These are phyloP conservation scores for Gymnopilus junonius DNA, from an alignment of 768 basidiomycete species.

Conservation along the genomic window DNA sequence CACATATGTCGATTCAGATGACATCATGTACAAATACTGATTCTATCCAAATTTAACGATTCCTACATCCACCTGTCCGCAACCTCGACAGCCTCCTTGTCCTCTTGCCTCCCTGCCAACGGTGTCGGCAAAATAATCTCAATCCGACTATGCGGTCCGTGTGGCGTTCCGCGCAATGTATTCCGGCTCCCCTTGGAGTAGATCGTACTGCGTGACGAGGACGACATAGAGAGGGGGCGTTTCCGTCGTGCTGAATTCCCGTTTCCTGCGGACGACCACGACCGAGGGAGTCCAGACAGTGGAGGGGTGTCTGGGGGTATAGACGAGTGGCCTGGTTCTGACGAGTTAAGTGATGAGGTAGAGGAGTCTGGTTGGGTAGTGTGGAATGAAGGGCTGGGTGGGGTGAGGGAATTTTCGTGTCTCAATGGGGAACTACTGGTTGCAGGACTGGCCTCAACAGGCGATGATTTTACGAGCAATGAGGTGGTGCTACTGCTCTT, in stretches of 20 bases:
- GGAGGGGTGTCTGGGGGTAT: constrained; percentile 18
- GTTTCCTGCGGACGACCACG: constrained; percentile 3
- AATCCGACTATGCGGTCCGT: constrained; percentile 60
- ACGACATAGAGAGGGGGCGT: constrained; percentile 43
- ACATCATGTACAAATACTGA: constrained; percentile 9
- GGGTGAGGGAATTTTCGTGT: constrained; percentile 23
- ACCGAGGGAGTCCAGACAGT: constrained; percentile 15
- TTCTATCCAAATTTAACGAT: background rate
- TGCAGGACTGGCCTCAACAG: constrained; percentile 5
- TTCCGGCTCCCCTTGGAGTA: constrained; percentile 37
- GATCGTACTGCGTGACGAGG: constrained; percentile 35
- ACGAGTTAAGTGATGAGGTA: constrained; percentile 28
- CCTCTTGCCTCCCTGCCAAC: constrained; percentile 41
- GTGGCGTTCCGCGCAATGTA: constrained; percentile 61
- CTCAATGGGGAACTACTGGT: constrained; percentile 10
- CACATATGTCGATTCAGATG: background rate
- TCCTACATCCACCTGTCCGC: background rate
- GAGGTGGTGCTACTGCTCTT: constrained; percentile 42
- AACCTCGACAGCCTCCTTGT: background rate
- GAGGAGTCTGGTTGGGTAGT: constrained; percentile 32
- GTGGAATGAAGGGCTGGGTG: constrained; percentile 29
- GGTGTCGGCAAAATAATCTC: constrained; percentile 74
- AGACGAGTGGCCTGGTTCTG: constrained; percentile 11
- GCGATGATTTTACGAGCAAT: constrained; percentile 29
- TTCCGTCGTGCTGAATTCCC: constrained; percentile 23